Percentiles rank a stretch among this genome's conserved stretches.
Conservation (phyloP, 306 rosid species). For the Canavalia ensiformis region DNA sequence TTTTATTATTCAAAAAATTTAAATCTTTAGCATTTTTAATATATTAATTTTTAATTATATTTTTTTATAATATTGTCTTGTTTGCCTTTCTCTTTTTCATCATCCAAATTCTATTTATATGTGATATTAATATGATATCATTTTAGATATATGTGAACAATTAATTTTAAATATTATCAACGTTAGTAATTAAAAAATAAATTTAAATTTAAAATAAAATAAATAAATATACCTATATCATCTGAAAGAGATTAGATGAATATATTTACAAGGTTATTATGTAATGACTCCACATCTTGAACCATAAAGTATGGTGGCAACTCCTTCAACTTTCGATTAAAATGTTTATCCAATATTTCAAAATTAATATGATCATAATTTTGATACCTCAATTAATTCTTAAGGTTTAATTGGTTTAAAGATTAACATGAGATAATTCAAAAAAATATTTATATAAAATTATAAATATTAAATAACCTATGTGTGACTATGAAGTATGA, state of each 20-base stretch:
- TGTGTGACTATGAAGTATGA: too few relatives aligned
- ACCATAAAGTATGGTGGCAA: background rate
- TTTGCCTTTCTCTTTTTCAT: background rate
- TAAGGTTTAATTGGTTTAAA: background rate
- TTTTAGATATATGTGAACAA: background rate
- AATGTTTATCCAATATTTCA: background rate
- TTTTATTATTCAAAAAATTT: too few relatives aligned
- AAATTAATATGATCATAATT: background rate
- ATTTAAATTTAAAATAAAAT: background rate
- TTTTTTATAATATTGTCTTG: background rate
- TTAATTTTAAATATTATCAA: background rate
- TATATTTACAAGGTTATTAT: background rate
- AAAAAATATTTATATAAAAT: background rate
- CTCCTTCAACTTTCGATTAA: background rate
- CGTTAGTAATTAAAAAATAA: background rate
- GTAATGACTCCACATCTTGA: background rate
- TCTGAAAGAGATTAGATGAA: background rate
- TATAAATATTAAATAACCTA: too few relatives aligned
- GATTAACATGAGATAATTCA: background rate
- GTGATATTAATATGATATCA: background rate
- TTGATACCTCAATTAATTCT: background rate
- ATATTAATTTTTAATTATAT: background rate
- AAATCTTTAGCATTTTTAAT: too few relatives aligned
- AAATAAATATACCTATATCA: constrained; percentile 6
- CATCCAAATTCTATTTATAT: background rate